Conservation (phyloP, 352 stramenopile genomes). For the Globisporangium solare region DNA sequence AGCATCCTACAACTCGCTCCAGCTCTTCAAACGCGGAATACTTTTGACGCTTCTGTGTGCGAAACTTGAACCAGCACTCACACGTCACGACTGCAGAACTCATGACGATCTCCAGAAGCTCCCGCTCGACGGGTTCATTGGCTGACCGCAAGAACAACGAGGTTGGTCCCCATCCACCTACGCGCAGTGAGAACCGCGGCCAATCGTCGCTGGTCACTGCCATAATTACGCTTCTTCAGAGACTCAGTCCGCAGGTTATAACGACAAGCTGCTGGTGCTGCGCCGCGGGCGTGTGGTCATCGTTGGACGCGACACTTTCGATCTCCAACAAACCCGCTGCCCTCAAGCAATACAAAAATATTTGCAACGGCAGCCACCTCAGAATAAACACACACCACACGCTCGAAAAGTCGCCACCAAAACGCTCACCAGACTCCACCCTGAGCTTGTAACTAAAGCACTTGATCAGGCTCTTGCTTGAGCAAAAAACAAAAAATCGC, state of each 20-base stretch:
- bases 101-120: conserved; percentile 6
- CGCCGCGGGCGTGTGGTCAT: neutral
- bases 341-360: too few relatives aligned
- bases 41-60: conserved; percentile 1
- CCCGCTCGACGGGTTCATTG: neutral
- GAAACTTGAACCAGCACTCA: conserved; percentile 36
- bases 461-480: too few relatives aligned
- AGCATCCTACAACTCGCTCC: conserved; percentile 14
- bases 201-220: conserved; percentile 29
- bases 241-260: neutral
- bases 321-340: too few relatives aligned
- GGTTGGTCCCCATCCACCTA: conserved; percentile 1
- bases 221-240: conserved; percentile 12
- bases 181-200: conserved; percentile 33
- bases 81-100: conserved; percentile 13
- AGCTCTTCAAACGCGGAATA: too few relatives aligned
- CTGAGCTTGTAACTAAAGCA: too few relatives aligned
- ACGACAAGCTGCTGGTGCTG: too few relatives aligned
- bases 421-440: too few relatives aligned
- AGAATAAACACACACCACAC: too few relatives aligned
- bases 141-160: conserved; percentile 6
- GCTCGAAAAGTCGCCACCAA: too few relatives aligned
- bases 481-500: too few relatives aligned
- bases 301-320: too few relatives aligned
- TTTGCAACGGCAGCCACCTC: too few relatives aligned